Evolutionary conservation across 805 yeast genomes (phyloP).

Genomic region (Candida rishiriensis): DNA sequence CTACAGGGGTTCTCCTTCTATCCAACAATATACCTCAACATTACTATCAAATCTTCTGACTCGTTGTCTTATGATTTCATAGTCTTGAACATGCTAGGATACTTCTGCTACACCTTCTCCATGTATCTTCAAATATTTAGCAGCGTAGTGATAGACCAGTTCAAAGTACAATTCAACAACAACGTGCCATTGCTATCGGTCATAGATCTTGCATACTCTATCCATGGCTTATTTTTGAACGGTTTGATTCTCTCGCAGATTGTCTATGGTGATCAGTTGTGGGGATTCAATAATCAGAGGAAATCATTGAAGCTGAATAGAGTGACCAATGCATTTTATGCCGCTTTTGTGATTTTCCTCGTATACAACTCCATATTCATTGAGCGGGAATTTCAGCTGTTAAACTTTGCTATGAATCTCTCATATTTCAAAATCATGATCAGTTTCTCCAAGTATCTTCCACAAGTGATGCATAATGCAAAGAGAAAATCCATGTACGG

Average conservation of each 20-base stretch:
- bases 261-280: constrained; percentile 28
- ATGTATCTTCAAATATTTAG: constrained; percentile 38
- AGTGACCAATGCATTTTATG: constrained; percentile 16
- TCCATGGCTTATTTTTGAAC: constrained; percentile 43
- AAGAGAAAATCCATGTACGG: constrained; percentile 42
- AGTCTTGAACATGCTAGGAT: constrained; percentile 43
- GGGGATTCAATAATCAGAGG: constrained; percentile 32
- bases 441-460: constrained; percentile 46
- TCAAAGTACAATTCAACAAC: constrained; percentile 28
- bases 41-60: constrained; percentile 36
- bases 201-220: constrained; percentile 43
- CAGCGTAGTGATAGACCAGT: constrained; percentile 28
- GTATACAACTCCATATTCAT: constrained; percentile 10
- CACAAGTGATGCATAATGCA: constrained; percentile 41
- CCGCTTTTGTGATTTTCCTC: constrained; percentile 10
- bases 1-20: constrained; percentile 44
- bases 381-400: constrained; percentile 16
- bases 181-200: constrained; percentile 37
- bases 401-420: constrained; percentile 37
- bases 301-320: constrained; percentile 21
- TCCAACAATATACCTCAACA: constrained; percentile 42
- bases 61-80: constrained; percentile 48
- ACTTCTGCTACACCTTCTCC: constrained; percentile 39
- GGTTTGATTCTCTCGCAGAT: constrained; percentile 36
- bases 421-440: constrained; percentile 42